phyloP scores from a whole-genome alignment of 495 filamentous ascomycete species.

The Daldinia decipiens region DNA sequence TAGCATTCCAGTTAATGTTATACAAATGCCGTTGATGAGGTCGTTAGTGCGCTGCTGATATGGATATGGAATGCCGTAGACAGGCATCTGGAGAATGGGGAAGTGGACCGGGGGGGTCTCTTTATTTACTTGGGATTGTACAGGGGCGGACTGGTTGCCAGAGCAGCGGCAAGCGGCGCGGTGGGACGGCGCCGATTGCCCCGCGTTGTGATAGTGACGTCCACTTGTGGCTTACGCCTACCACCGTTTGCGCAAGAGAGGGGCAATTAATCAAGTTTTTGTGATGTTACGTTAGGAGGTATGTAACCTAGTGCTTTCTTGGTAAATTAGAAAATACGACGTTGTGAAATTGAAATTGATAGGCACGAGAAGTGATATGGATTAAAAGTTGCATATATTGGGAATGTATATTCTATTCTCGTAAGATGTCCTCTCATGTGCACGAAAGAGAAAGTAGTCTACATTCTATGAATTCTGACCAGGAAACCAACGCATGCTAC shows the following conservation, averaged over 20 bases:
- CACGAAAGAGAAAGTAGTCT: background rate
- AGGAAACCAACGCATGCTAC: background rate
- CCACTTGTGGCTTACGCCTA: background rate
- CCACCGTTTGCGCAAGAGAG: background rate
- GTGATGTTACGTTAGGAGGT: background rate
- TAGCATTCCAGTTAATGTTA: slow-evolving; percentile 58
- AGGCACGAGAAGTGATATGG: background rate
- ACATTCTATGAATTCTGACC: background rate
- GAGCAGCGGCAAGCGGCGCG: slow-evolving; percentile 16
- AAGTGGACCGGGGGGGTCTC: slow-evolving; percentile 7
- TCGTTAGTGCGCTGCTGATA: slow-evolving; percentile 43
- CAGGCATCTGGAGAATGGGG: slow-evolving; percentile 35
- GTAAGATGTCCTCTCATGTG: background rate
- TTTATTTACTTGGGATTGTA: slow-evolving; percentile 35
- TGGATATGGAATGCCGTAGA: slow-evolving; percentile 45
- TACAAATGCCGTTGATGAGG: slow-evolving; percentile 53
- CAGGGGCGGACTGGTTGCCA: slow-evolving; percentile 24
- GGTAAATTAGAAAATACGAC: background rate
- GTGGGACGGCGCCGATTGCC: slow-evolving; percentile 12
- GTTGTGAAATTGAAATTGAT: background rate
- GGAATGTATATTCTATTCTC: background rate
- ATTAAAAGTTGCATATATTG: background rate
- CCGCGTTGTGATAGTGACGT: slow-evolving; percentile 31
- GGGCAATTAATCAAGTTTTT: background rate
- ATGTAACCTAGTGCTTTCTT: no score